Percentiles rank a stretch among this genome's conserved stretches.
Evolutionary conservation across 2,329 filamentous ascomycete genomes (phyloP).

Genomic region (Ampelomyces quisqualis): DNA sequence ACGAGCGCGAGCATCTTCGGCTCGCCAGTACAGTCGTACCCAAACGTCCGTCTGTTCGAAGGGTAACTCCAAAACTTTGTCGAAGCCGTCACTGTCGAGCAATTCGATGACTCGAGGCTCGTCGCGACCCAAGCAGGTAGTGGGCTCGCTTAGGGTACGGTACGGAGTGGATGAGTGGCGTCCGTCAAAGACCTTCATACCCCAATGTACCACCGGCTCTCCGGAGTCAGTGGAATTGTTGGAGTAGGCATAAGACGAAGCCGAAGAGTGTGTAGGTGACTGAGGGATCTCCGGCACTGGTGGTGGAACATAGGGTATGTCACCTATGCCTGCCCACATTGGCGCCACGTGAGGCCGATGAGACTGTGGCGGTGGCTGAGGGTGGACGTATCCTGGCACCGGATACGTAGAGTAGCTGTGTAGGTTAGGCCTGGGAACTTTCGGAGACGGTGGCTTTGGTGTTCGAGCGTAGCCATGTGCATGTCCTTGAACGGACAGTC

Average conservation of each 20-base stretch:
- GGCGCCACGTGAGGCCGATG: constrained; percentile 21
- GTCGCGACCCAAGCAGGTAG: constrained; percentile 40
- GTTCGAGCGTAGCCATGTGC: constrained; percentile 22
- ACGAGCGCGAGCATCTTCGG: constrained; percentile 54
- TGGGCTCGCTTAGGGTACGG: constrained; percentile 32
- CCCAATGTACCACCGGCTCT: constrained; percentile 45
- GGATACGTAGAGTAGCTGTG: constrained; percentile 33
- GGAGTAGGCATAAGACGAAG: constrained; percentile 45
- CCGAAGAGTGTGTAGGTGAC: constrained; percentile 47
- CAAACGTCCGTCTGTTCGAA: constrained; percentile 52
- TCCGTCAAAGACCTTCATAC: constrained; percentile 48
- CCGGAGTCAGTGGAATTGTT: constrained; percentile 40
- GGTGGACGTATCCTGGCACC: constrained; percentile 15
- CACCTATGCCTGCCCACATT: constrained; percentile 24
- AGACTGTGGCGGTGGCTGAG: constrained; percentile 10
- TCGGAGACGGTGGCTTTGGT: constrained; percentile 31
- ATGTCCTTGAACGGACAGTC: constrained; percentile 27
- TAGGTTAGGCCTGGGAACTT: constrained; percentile 30
- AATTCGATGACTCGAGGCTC: constrained; percentile 39
- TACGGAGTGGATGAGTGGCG: constrained; percentile 44
- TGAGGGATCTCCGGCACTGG: constrained; percentile 43
- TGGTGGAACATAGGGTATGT: constrained; percentile 39
- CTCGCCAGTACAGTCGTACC: constrained; percentile 55
- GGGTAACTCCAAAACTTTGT: constrained; percentile 45
- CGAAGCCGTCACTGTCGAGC: constrained; percentile 44